Evolutionary conservation across 1,284 basidiomycete species (phyloP), one percentile per base, ranked within the genome.

Genomic region (Boletus calvinii): DNA sequence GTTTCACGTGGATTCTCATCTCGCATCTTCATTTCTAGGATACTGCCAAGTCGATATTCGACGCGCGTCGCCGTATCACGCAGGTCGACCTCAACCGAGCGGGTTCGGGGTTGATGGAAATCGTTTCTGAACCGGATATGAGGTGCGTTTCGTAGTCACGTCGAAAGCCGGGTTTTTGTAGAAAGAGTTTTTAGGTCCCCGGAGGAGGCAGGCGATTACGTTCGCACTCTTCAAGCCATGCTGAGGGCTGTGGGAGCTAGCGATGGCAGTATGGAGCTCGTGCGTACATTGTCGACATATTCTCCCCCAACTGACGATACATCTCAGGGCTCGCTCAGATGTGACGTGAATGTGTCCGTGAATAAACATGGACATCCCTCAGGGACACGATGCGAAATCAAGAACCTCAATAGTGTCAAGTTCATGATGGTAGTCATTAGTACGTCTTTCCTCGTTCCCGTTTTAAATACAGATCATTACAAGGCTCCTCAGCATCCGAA

Each of bases 251-350:
- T 97, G 5, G 94, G 92, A 0, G 86, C 92, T 0, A 94, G 92
- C 46, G 93, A 97, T 66, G 95, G 93, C 0, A 97, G 97, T 66
- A 98, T 99, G 97, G 96, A 99, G 62, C 86, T 94, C 70, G 94
- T 92, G 69, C 58, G 69, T 56, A 17, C 37, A n/a, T 35, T 18
- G 11, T 29, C 20, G 31, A 18, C 18, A 7, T 15, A 15, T n/a
- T 6, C 38, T 45, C 6, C 10, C 3, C 5, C 9, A 15, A 34
- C 39, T 53, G 7, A 47, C 36, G 38, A 29, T 24, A 15, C 10
- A 44, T 50, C 50, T 50, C 48, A 96, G 93, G 94, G 94, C 1
- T 96, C 93, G 9, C 75, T 99, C 31, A 82, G 96, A 31, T 96
- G 95, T 61, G 96, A 99, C 66, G 92, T 95, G 34, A 99, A 99